phyloP scores from a whole-genome alignment of 805 yeast genomes.

The Metschnikowia sp. region DNA sequence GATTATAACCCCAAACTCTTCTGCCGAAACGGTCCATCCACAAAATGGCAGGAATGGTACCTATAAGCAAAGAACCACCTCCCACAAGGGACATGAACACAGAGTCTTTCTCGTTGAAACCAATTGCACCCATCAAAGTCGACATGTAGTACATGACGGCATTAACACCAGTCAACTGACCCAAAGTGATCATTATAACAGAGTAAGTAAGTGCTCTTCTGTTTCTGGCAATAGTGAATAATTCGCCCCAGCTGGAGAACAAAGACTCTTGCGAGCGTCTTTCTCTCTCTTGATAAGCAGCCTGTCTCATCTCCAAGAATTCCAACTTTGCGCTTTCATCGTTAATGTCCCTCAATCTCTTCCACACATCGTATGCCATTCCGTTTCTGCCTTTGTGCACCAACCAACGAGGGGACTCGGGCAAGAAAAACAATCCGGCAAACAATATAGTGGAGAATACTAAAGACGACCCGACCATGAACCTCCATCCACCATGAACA shows the following conservation, averaged over 20 bases:
- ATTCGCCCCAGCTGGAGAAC: slow-evolving; percentile 45
- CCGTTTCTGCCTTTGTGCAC: slow-evolving; percentile 50
- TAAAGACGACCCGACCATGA: slow-evolving; percentile 61
- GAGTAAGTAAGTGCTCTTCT: slow-evolving; percentile 61
- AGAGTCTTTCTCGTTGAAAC: slow-evolving; percentile 48
- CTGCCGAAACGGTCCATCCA: slow-evolving; percentile 58
- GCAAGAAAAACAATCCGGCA: slow-evolving; percentile 50
- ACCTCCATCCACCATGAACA: slow-evolving; percentile 61
- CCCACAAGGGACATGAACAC: slow-evolving; percentile 70
- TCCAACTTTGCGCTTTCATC: slow-evolving; percentile 46
- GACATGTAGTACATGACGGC: slow-evolving; percentile 66
- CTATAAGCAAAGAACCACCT: slow-evolving; percentile 59
- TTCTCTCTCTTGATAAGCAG: slow-evolving; percentile 46
- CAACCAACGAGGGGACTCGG: slow-evolving; percentile 62
- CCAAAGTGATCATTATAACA: slow-evolving; percentile 53
- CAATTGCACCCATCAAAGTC: slow-evolving; percentile 52
- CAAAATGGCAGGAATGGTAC: slow-evolving; percentile 63
- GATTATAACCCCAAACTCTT: slow-evolving; percentile 57
- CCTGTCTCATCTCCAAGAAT: slow-evolving; percentile 55
- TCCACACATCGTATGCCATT: slow-evolving; percentile 55
- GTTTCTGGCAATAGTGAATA: slow-evolving; percentile 53
- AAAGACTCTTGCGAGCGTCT: slow-evolving; percentile 32
- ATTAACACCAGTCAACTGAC: slow-evolving; percentile 67
- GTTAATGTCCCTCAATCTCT: slow-evolving; percentile 47
- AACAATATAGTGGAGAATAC: slow-evolving; percentile 53